Conservation (phyloP, 2,329 filamentous ascomycete genomes). For the Colletotrichum euphorbiae region DNA sequence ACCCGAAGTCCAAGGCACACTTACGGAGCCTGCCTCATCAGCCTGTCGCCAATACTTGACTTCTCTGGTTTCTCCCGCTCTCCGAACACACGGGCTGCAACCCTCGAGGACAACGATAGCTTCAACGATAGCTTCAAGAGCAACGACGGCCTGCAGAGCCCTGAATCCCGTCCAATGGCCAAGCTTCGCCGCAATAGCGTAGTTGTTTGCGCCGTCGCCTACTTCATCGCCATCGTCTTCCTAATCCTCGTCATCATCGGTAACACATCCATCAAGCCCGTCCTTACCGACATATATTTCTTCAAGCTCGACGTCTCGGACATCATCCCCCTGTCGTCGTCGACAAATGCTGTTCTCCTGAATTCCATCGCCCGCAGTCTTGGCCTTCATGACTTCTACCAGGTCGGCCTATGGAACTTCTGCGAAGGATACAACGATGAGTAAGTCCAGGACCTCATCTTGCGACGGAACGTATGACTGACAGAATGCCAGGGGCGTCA, state of each 20-base stretch:
- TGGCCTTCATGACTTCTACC: slow-evolving; percentile 94
- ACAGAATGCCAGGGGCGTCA: slow-evolving; percentile 72
- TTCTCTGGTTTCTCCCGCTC: too few relatives aligned
- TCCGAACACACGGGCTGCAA: not conserved
- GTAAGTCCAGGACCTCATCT: slow-evolving; percentile 48
- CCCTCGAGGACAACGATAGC: not conserved
- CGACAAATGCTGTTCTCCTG: slow-evolving; percentile 76
- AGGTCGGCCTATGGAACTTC: slow-evolving; percentile 90
- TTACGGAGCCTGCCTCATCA: slow-evolving; percentile 11
- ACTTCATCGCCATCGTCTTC: slow-evolving; percentile 81
- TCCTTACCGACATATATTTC: slow-evolving; percentile 81
- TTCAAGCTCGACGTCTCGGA: slow-evolving; percentile 85
- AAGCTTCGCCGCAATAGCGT: slow-evolving; percentile 70
- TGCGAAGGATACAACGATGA: slow-evolving; percentile 85
- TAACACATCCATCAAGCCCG: slow-evolving; percentile 71
- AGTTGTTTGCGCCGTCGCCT: slow-evolving; percentile 74
- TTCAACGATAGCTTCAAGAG: not conserved
- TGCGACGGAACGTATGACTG: slow-evolving; percentile 50
- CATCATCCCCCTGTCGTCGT: slow-evolving; percentile 82
- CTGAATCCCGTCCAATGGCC: slow-evolving; percentile 46
- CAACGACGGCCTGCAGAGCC: too few relatives aligned
- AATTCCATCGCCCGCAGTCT: slow-evolving; percentile 89
- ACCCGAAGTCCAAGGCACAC: not conserved
- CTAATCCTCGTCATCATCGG: slow-evolving; percentile 83
- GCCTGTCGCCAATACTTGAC: not conserved